Evolutionary conservation across 805 yeast genomes (phyloP).

Genomic region (Wilhelminamyces savonicus): DNA sequence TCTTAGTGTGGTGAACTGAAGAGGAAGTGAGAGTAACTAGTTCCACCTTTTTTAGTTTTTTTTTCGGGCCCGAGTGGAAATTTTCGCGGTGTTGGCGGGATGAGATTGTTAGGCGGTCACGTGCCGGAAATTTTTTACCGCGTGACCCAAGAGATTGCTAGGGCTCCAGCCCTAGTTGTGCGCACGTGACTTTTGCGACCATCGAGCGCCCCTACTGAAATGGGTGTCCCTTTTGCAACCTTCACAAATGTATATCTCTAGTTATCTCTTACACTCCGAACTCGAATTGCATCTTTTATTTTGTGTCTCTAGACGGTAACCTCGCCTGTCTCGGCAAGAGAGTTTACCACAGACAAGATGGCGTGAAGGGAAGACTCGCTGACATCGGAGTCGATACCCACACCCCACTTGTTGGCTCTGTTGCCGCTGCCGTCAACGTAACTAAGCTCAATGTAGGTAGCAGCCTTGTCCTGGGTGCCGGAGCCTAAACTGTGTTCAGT

Average conservation of each 20-base stretch:
- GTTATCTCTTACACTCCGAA: too few species aligned
- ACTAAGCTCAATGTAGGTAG: slow-evolving; percentile 59
- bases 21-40: slow-evolving; percentile 1
- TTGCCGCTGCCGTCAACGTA: slow-evolving; percentile 7
- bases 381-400: slow-evolving; percentile 38
- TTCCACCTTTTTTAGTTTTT: neutral
- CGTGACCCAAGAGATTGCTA: too few species aligned
- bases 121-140: too few species aligned
- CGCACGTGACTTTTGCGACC: too few species aligned
- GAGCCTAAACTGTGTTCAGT: slow-evolving; percentile 69
- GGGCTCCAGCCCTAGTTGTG: too few species aligned
- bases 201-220: too few species aligned
- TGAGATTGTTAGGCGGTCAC: too few species aligned
- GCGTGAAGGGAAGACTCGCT: slow-evolving; percentile 34
- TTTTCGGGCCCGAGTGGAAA: too few species aligned
- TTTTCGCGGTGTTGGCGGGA: neutral
- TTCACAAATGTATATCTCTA: too few species aligned
- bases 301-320: slow-evolving; percentile 20
- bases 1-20: slow-evolving; percentile 18
- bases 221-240: too few species aligned
- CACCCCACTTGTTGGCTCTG: slow-evolving; percentile 32
- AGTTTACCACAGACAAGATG: slow-evolving; percentile 18
- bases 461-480: slow-evolving; percentile 69
- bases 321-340: slow-evolving; percentile 21
- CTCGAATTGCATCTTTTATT: too few species aligned